Evolutionary conservation across 2,329 filamentous ascomycete genomes (phyloP).

Genomic region (Fusarium subglutinans): DNA sequence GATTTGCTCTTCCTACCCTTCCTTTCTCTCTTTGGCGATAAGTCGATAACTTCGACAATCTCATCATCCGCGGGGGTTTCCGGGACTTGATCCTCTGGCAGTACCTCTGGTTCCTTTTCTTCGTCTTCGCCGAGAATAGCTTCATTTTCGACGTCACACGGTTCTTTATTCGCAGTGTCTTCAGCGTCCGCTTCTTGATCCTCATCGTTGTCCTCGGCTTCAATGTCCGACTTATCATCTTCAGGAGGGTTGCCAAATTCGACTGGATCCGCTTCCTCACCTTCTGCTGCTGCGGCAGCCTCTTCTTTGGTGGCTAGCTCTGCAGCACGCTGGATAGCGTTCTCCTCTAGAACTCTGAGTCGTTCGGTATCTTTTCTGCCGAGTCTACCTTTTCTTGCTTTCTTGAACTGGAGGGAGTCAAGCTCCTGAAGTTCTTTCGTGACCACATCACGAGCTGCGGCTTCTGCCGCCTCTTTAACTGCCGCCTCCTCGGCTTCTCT

Average conservation of each 20-base stretch:
- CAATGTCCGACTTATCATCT: conserved; percentile 3
- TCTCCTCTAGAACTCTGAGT: conserved; percentile 31
- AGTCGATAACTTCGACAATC: conserved; percentile 59
- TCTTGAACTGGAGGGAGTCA: conserved; percentile 32
- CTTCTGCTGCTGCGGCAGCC: conserved; percentile 8
- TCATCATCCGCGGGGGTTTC: conserved; percentile 26
- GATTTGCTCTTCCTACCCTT: conserved; percentile 55
- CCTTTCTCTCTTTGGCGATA: conserved; percentile 56
- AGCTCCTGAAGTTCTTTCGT: conserved; percentile 26
- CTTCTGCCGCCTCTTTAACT: conserved; percentile 26
- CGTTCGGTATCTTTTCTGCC: conserved; percentile 40
- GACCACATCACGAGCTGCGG: conserved; percentile 39
- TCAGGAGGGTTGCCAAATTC: not conserved
- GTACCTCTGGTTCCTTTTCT: conserved; percentile 43
- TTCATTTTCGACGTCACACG: conserved; percentile 30
- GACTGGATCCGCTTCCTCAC: conserved; percentile 1
- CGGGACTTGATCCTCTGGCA: conserved; percentile 45
- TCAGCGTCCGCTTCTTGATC: not conserved
- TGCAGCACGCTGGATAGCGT: conserved; percentile 22
- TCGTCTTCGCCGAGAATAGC: conserved; percentile 34
- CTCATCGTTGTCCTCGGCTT: not conserved
- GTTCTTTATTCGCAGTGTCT: conserved; percentile 17
- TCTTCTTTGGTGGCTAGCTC: conserved; percentile 39
- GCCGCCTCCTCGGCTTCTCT: conserved; percentile 34
- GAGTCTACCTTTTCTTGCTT: conserved; percentile 35